Conservation (phyloP, 2,329 filamentous ascomycete species). For the Trichoderma sp. region DNA sequence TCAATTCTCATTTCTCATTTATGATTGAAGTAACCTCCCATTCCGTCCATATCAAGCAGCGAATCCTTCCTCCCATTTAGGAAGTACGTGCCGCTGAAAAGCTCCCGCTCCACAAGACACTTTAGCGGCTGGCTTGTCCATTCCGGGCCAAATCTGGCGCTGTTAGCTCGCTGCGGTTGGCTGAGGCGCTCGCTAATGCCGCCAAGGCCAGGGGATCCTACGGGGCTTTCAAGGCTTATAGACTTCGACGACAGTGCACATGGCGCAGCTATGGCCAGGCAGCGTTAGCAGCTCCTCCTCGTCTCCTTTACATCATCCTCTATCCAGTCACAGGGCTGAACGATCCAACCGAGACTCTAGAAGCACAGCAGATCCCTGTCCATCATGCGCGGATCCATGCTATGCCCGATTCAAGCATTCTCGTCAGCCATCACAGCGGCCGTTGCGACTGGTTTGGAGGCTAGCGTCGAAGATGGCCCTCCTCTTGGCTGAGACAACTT, state of each 20-base stretch:
- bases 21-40: neutral
- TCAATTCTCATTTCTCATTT: neutral
- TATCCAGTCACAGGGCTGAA: neutral
- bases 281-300: neutral
- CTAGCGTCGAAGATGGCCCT: neutral
- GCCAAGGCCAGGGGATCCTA: neutral
- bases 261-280: conserved; percentile 5
- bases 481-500: neutral
- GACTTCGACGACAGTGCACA: neutral
- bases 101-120: neutral
- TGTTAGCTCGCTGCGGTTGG: conserved; percentile 3
- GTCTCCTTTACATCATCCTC: neutral
- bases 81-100: conserved; percentile 13
- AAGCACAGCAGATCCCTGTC: neutral
- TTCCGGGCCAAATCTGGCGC: conserved; percentile 18
- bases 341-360: conserved; percentile 2
- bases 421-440: conserved; percentile 5
- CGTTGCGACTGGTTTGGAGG: neutral
- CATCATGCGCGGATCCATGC: neutral
- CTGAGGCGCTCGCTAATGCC: neutral
- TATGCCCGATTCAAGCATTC: neutral
- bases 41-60: neutral
- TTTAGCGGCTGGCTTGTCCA: neutral
- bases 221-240: conserved; percentile 15
- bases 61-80: neutral